Base-by-base conservation (phyloP, 1,284 basidiomycete species). In the Peniophora sp. region DNA sequence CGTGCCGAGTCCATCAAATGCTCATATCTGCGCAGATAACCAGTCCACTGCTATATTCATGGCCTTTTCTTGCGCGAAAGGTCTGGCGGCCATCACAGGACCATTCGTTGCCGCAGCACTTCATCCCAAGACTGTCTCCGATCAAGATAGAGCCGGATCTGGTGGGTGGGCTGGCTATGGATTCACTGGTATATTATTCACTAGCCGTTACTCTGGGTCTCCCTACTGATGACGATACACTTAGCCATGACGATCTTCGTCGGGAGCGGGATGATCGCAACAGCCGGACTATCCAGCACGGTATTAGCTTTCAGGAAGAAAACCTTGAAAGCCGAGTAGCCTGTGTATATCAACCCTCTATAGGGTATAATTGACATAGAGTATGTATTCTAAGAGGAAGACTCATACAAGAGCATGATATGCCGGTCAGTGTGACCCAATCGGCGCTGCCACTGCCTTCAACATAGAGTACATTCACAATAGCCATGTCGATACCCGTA, bases 51-150 rank as follows among this genome's bases (percentile, higher is more conserved):
- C 23, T 2, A 46, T 37, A 3, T 42, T 51, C 39, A 10, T 32
- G 11, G 39, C 47, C 36, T 48, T 51, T 24, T 36, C 50, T 22
- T 24, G 35, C 20, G 34, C 37, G 8, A 51, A 24, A 43, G 50
- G 47, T 17, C 39, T 51, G 11, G 50, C 39, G 32, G 39, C 39
- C 15, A 34, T 44, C 12, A 35, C 24, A 12, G 47, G 39, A 34
- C 47, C 50, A n/a, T 51, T 36, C 50, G 43, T 44, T n/a, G 47
- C 50, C 5, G 47, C 47, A 24, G 36, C 41, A 10, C 41, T 51
- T n/a, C 47, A 44, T 35, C 47, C 47, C 12, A 14, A 20, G 2
- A 35, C 23, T 32, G 15, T 51, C 36, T 45, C 10, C 2, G 27
- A 41, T 14, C 15, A 36, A 3, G 44, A 22, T 17, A 15, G 35